Percentiles rank a stretch among this genome's conserved stretches.
Evolutionary conservation across 1,139 yeast genomes (phyloP).

Genomic region (Nematodospora anomalae): DNA sequence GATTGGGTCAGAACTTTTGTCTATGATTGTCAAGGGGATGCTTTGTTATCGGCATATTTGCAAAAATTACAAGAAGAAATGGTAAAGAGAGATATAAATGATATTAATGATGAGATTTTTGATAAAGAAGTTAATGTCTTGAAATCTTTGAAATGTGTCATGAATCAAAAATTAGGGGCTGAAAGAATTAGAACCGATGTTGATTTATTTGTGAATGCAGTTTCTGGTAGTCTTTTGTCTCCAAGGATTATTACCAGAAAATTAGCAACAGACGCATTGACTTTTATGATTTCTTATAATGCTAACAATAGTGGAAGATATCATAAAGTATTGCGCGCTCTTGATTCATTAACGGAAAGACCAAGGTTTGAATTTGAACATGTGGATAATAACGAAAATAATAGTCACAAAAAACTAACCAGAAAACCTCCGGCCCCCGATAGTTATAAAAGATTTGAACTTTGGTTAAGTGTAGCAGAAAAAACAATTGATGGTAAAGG

Average conservation of each 20-base stretch:
- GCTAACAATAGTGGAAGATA: conserved; percentile 47
- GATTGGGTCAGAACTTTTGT: conserved; percentile 83
- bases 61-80: conserved; percentile 42
- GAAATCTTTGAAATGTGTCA: conserved; percentile 47
- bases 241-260: conserved; percentile 73
- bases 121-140: conserved; percentile 50
- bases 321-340: conserved; percentile 60
- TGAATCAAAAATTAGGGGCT: conserved; percentile 49
- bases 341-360: conserved; percentile 60
- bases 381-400: conserved; percentile 12
- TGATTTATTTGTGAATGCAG: conserved; percentile 41
- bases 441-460: conserved; percentile 63
- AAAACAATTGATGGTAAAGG: conserved; percentile 86
- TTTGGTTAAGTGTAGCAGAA: conserved; percentile 79
- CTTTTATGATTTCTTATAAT: conserved; percentile 49
- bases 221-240: conserved; percentile 49
- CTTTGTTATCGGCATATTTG: conserved; percentile 58
- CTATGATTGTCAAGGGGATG: conserved; percentile 83
- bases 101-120: conserved; percentile 45
- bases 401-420: conserved; percentile 27
- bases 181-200: conserved; percentile 45
- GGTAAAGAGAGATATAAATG: conserved; percentile 32
- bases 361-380: conserved; percentile 55
- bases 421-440: conserved; percentile 42
- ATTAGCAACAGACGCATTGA: conserved; percentile 74